Conservation (phyloP, 2,329 filamentous ascomycete genomes). For the Furcasterigmium sp. region DNA sequence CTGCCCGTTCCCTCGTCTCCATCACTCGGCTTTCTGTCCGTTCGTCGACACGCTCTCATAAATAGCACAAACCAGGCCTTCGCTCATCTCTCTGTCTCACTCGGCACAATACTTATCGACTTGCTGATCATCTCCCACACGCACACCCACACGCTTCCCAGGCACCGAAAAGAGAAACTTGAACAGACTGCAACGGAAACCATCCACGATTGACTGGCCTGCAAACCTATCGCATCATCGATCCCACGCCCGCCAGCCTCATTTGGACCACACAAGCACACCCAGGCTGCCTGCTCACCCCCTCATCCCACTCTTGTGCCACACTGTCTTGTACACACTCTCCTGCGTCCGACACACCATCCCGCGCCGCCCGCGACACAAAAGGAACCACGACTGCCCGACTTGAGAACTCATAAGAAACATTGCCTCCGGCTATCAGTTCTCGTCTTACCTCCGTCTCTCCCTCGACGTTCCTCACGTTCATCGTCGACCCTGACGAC, state of each 20-base stretch:
- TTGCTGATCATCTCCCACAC: no score
- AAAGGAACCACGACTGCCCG: neutral
- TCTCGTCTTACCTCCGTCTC: constrained; percentile 8
- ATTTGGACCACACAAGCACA: neutral
- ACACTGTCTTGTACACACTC: neutral
- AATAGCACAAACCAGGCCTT: no score
- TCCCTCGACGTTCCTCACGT: constrained; percentile 6
- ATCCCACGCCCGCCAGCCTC: constrained; percentile 6
- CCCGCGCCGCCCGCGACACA: constrained; percentile 4
- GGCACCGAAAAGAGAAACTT: no score
- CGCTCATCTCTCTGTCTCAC: no score
- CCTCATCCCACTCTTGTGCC: constrained; percentile 1
- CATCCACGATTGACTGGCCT: no score
- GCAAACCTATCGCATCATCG: constrained; percentile 12
- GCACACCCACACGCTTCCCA: no score
- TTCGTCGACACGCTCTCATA: no score
- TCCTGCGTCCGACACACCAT: constrained; percentile 1
- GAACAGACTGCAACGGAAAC: no score
- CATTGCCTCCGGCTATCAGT: neutral
- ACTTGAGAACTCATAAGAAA: neutral
- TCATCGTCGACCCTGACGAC: neutral
- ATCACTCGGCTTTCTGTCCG: no score
- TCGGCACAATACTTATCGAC: no score
- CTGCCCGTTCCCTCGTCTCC: no score
- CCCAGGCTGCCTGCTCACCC: constrained; percentile 3